These are phyloP conservation scores for Talaromyces liani DNA, from an alignment of 495 filamentous ascomycete species.

Conservation along the genomic window DNA sequence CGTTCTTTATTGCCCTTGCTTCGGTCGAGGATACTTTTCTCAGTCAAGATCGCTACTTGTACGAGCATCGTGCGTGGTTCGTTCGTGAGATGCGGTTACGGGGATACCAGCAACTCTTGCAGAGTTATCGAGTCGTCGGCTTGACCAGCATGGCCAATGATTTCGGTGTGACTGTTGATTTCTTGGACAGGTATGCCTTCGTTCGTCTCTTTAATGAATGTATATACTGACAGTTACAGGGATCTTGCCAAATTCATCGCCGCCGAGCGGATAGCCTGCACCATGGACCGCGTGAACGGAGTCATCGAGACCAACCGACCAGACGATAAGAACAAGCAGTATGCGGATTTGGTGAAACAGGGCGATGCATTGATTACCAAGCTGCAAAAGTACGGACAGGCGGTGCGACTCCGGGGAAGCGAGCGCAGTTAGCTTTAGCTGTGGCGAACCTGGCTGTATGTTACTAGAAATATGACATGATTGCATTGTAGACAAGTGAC, in stretches of 20 bases:
- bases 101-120: conserved; percentile 93
- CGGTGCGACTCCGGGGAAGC: conserved; percentile 87
- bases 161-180: conserved; percentile 94
- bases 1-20: conserved; percentile 87
- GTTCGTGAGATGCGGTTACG: conserved; percentile 95
- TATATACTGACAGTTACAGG: conserved; percentile 33
- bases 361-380: conserved; percentile 97
- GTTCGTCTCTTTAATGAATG: background rate
- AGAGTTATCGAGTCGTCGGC: conserved; percentile 94
- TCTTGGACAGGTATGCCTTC: conserved; percentile 69
- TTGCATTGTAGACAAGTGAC: background rate
- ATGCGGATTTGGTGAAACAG: conserved; percentile 93
- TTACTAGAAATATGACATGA: background rate
- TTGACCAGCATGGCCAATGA: conserved; percentile 91
- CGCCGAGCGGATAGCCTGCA: conserved; percentile 85
- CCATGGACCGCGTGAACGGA: conserved; percentile 93
- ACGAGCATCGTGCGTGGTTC: conserved; percentile 92
- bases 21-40: conserved; percentile 90
- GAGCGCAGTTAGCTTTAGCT: conserved; percentile 57
- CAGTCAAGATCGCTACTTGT: conserved; percentile 84
- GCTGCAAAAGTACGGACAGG: conserved; percentile 97
- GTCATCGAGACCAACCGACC: conserved; percentile 97
- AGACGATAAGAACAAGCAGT: conserved; percentile 99
- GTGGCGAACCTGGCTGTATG: conserved; percentile 1
- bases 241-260: conserved; percentile 97